Conservation (phyloP, 176 grass and related monocot species). For the Pontederia crassipes region DNA sequence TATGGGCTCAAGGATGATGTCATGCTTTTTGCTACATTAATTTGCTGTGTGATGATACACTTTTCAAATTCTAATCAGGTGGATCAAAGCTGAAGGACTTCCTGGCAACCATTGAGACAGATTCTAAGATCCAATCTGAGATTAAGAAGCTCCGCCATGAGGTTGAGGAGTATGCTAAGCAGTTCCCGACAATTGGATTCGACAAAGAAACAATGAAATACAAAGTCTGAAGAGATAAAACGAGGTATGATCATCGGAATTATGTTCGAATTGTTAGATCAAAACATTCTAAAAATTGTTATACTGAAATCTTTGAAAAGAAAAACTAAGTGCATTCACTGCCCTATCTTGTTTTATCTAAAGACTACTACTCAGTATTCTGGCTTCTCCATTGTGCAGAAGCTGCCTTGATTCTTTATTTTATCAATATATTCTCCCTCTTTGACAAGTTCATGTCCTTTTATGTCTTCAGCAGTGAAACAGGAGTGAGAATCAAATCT, state of each 20-base stretch:
- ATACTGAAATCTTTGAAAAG: not conserved
- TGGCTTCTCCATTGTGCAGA: too few relatives aligned
- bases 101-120: slow-evolving; percentile 65
- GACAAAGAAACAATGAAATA: slow-evolving; percentile 98
- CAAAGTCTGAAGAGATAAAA: slow-evolving; percentile 37
- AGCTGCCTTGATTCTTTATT: too few relatives aligned
- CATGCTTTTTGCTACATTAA: not conserved
- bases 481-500: too few relatives aligned
- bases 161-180: slow-evolving; percentile 94
- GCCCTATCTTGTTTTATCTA: not conserved
- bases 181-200: slow-evolving; percentile 97
- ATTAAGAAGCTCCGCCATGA: slow-evolving; percentile 77
- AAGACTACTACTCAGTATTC: too few relatives aligned
- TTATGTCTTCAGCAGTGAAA: too few relatives aligned
- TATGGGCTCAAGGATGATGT: not conserved
- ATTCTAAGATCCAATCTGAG: slow-evolving; percentile 57
- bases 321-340: not conserved
- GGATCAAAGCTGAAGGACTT: slow-evolving; percentile 96
- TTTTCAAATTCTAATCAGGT: slow-evolving; percentile 26
- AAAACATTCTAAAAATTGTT: not conserved
- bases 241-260: not conserved
- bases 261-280: not conserved
- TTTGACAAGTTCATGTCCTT: too few relatives aligned
- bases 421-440: too few relatives aligned
- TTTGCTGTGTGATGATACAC: slow-evolving; percentile 2